These are phyloP conservation scores for Claviceps purpurea DNA, from an alignment of 2,329 filamentous ascomycete genomes.

Conservation along the genomic window DNA sequence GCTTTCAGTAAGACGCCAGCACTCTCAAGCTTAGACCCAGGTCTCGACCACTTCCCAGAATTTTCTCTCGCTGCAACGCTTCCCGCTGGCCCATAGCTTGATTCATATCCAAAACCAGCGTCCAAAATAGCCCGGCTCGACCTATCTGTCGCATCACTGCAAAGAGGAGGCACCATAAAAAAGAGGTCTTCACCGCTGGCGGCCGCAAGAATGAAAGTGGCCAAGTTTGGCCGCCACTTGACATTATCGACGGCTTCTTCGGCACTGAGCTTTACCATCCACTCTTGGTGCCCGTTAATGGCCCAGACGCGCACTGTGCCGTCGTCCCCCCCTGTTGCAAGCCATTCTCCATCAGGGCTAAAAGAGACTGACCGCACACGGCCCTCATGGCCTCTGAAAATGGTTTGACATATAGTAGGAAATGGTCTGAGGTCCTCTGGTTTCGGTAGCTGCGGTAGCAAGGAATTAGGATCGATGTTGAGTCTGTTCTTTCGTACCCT, in stretches of 20 bases:
- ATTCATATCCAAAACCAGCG: conserved; percentile 87
- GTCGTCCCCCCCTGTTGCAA: conserved; percentile 90
- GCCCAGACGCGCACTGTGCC: conserved; percentile 88
- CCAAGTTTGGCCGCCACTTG: conserved; percentile 75
- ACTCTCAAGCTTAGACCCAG: conserved; percentile 58
- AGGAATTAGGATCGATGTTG: conserved; percentile 88
- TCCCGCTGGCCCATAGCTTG: conserved; percentile 41
- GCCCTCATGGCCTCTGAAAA: conserved; percentile 80
- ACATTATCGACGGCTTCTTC: conserved; percentile 76
- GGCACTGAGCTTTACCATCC: conserved; percentile 65
- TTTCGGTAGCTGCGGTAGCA: conserved; percentile 83
- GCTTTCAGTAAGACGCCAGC: conserved; percentile 69
- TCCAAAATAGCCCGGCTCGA: conserved; percentile 66
- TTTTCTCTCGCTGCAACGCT: conserved; percentile 56
- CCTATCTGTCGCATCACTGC: conserved; percentile 60
- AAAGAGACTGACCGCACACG: conserved; percentile 74
- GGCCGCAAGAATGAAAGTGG: conserved; percentile 68
- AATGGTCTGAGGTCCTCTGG: conserved; percentile 92
- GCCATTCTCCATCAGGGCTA: conserved; percentile 71
- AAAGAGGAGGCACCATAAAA: conserved; percentile 64
- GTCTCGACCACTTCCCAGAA: conserved; percentile 71
- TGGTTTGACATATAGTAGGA: conserved; percentile 75
- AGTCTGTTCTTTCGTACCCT: conserved; percentile 84
- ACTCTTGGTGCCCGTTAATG: conserved; percentile 76
- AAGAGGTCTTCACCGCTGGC: conserved; percentile 76